A percentile compares a stretch with the other conserved stretches of the same genome.
These are phyloP conservation scores for Sanchytrium tribonematis DNA, from an alignment of 371 early-diverging fungal species.

Conservation along the genomic window DNA sequence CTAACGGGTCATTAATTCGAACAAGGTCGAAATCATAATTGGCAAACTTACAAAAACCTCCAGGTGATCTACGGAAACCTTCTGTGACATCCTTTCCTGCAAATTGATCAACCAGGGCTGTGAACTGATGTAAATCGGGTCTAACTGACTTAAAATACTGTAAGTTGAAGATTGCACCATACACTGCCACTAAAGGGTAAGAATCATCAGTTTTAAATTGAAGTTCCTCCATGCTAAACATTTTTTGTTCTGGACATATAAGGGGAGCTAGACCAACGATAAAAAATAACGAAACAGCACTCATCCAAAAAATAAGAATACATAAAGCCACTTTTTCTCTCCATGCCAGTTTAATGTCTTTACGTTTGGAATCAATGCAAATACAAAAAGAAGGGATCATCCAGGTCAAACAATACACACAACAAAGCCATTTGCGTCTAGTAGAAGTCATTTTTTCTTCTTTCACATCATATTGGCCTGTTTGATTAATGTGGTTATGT, in stretches of 20 bases:
- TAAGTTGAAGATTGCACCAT: neutral
- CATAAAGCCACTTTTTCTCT: constrained; percentile 80
- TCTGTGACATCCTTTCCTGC: neutral
- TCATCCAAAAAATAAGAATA: constrained; percentile 47
- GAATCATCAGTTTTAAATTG: constrained; percentile 6
- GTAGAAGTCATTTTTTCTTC: constrained; percentile 4
- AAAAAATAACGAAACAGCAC: constrained; percentile 52
- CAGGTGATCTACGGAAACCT: neutral
- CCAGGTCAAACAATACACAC: constrained; percentile 58
- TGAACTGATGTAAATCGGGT: neutral
- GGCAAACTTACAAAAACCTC: neutral
- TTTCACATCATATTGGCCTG: constrained; percentile 1
- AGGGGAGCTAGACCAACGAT: constrained; percentile 55
- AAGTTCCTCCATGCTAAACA: constrained; percentile 19
- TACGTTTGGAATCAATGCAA: constrained; percentile 44
- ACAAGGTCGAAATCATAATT: neutral
- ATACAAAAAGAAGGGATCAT: constrained; percentile 46
- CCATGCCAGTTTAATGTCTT: constrained; percentile 74
- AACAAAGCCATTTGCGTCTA: constrained; percentile 34
- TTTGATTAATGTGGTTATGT: neutral
- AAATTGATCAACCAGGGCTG: neutral
- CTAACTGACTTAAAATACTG: neutral
- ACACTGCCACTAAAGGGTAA: neutral
- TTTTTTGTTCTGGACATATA: constrained; percentile 54
- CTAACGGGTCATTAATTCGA: neutral